A percentile compares a stretch with the other conserved stretches of the same genome.
Evolutionary conservation across 768 basidiomycete genomes (phyloP).

Genomic region (Boletus vermiculosoides): DNA sequence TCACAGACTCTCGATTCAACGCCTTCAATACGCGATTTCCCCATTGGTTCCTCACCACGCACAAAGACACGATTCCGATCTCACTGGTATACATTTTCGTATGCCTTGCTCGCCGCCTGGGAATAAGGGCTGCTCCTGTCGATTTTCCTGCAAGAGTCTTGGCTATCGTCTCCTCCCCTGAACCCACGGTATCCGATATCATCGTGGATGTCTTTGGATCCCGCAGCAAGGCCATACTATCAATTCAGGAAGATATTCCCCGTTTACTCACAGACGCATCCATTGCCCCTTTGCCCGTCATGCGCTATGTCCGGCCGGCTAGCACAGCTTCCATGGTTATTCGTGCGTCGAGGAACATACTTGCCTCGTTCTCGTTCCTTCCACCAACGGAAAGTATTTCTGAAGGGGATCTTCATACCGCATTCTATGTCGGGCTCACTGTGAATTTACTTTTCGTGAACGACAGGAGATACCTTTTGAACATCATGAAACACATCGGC

Average conservation of each 20-base stretch:
- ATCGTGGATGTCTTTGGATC: slow-evolving; percentile 51
- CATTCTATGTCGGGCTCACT: slow-evolving; percentile 37
- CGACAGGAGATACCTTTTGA: slow-evolving; percentile 32
- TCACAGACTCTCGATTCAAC: slow-evolving; percentile 39
- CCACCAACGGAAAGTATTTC: slow-evolving; percentile 20
- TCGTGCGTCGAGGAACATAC: slow-evolving; percentile 41
- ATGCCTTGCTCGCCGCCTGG: slow-evolving; percentile 50
- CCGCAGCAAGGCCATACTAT: slow-evolving; percentile 32
- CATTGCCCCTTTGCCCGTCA: slow-evolving; percentile 17
- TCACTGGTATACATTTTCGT: slow-evolving; percentile 60
- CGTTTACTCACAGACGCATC: slow-evolving; percentile 29
- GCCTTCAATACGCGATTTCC: slow-evolving; percentile 56
- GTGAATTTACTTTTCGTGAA: slow-evolving; percentile 39
- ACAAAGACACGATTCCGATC: slow-evolving; percentile 55
- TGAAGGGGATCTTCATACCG: slow-evolving; percentile 36
- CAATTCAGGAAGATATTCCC: slow-evolving; percentile 38
- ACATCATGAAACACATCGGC: slow-evolving; percentile 34
- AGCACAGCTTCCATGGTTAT: slow-evolving; percentile 38
- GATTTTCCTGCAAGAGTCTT: slow-evolving; percentile 58
- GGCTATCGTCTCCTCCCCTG: slow-evolving; percentile 44
- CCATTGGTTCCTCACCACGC: slow-evolving; percentile 51
- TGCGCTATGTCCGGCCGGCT: slow-evolving; percentile 30
- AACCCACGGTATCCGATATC: slow-evolving; percentile 36
- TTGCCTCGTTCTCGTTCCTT: slow-evolving; percentile 31
- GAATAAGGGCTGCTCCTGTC: slow-evolving; percentile 50